Evolutionary conservation across 2,329 filamentous ascomycete species (phyloP).

Genomic region (Neofusicoccum laricinum): DNA sequence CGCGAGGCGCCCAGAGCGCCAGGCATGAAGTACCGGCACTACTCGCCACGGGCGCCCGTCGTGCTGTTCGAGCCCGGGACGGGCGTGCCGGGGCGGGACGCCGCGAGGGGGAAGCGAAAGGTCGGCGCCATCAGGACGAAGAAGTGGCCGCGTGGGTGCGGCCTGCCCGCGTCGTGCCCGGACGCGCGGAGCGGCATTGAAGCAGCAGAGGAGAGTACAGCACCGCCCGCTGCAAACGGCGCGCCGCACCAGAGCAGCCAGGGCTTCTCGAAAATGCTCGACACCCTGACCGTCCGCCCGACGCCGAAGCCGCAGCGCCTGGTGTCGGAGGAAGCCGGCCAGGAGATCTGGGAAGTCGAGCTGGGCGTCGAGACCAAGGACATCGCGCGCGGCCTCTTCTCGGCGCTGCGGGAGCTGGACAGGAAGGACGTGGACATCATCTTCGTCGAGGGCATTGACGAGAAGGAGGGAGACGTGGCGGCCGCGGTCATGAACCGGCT

Average conservation of each 20-base stretch:
- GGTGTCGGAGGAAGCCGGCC: background rate
- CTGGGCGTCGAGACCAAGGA: slow-evolving; percentile 68
- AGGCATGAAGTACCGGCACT: slow-evolving; percentile 99
- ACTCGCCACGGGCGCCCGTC: slow-evolving; percentile 85
- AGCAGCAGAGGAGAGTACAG: background rate
- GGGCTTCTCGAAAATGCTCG: slow-evolving; percentile 31
- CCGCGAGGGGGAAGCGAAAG: slow-evolving; percentile 23
- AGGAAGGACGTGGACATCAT: slow-evolving; percentile 75
- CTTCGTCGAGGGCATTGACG: slow-evolving; percentile 79
- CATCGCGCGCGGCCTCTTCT: slow-evolving; percentile 86
- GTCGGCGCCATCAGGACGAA: slow-evolving; percentile 42
- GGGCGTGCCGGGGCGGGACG: slow-evolving; percentile 28
- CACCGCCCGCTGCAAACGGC: background rate
- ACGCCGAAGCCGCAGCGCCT: slow-evolving; percentile 6
- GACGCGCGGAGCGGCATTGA: background rate
- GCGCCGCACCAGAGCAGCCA: background rate
- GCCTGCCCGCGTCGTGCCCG: background rate
- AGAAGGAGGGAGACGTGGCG: slow-evolving; percentile 71
- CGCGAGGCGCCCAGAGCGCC: slow-evolving; percentile 71
- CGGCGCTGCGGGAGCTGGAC: slow-evolving; percentile 81
- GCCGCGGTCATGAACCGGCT: slow-evolving; percentile 60
- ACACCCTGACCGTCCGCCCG: slow-evolving; percentile 24
- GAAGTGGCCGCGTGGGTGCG: slow-evolving; percentile 26
- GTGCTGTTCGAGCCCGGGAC: slow-evolving; percentile 69
- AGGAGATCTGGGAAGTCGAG: slow-evolving; percentile 62